phyloP scores from a whole-genome alignment of 192 early-diverging fungal genomes.

The Backusella tarrabulga region DNA sequence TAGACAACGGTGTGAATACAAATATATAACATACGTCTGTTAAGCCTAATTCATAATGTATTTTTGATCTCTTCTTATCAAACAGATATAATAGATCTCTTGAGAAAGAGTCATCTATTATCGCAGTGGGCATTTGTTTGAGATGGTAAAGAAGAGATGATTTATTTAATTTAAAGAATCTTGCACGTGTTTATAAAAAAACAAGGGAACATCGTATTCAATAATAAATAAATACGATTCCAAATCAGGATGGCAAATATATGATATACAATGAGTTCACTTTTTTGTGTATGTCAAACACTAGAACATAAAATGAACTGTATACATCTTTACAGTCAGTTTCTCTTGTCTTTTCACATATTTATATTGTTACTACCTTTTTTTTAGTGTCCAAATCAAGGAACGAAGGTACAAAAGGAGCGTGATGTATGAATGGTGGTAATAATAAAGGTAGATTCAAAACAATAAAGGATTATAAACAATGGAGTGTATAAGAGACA shows the following conservation, averaged over 20 bases:
- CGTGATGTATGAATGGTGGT: no score
- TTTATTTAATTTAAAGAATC: background rate
- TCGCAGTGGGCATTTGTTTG: background rate
- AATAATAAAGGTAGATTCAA: no score
- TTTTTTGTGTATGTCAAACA: background rate
- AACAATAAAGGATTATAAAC: no score
- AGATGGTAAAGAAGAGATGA: background rate
- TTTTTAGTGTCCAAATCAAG: no score
- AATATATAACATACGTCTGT: background rate
- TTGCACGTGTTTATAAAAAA: background rate
- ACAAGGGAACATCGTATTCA: background rate
- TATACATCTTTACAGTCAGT: no score
- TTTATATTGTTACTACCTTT: no score
- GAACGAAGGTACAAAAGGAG: no score
- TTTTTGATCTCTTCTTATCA: constrained; percentile 24
- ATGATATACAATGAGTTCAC: background rate
- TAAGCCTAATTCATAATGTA: constrained; percentile 18
- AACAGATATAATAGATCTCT: constrained; percentile 28
- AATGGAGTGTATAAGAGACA: no score
- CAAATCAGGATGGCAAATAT: background rate
- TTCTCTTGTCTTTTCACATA: no score
- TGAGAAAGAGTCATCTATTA: constrained; percentile 18
- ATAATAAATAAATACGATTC: background rate
- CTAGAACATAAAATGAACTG: no score
- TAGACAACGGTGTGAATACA: no score